Evolutionary conservation across 805 yeast species (phyloP), one percentile per base, ranked within the genome.

Genomic region (Zygoascus flipseniorum): DNA sequence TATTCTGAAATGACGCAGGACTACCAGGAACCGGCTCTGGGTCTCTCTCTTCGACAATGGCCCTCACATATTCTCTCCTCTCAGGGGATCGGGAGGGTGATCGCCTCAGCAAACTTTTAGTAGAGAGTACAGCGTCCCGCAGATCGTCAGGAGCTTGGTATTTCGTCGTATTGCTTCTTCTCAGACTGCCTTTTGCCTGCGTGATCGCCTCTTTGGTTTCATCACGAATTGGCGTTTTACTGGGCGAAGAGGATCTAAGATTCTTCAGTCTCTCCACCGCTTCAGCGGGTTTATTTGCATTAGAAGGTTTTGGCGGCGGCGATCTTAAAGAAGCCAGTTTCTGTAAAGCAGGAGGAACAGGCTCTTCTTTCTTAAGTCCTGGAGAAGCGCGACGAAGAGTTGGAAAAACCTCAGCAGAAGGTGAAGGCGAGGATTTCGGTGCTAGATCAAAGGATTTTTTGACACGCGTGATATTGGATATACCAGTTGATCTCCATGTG

Each of bases 141-240:
- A 52, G 56, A 26, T 20, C 54, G 39, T 60, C 63, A 1, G 56
- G 58, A 5, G 60, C 55, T 19, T 56, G 46, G 46, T 54, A 53
- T 31, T 58, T 58, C 19, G 50, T 52, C 23, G 63, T 42, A 42
- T 42, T 42, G 20, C 44, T 42, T 19, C 59, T 41, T 16, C 54
- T 51, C 31, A 61, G 56, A 5, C 58, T 56, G 14, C 57, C 53
- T 49, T 54, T 56, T 14, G 59, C 60, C 39, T 52, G 45, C 2
- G 52, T 54, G 6, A 62, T 48, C 1, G 56, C 51, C 31, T 59
- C 61, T 32, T 57, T 56, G 11, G 31, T 57, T 19, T 56, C 58
- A 47, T 60, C 60, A 10, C 41, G 32, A 9, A 47, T 20, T 26
- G 44, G 54, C 11, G 16, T 48, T 35, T 31, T 58, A 42, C 28